Base-by-base conservation (phyloP, 2,329 filamentous ascomycete species). In the Colletotrichum noveboracense region DNA sequence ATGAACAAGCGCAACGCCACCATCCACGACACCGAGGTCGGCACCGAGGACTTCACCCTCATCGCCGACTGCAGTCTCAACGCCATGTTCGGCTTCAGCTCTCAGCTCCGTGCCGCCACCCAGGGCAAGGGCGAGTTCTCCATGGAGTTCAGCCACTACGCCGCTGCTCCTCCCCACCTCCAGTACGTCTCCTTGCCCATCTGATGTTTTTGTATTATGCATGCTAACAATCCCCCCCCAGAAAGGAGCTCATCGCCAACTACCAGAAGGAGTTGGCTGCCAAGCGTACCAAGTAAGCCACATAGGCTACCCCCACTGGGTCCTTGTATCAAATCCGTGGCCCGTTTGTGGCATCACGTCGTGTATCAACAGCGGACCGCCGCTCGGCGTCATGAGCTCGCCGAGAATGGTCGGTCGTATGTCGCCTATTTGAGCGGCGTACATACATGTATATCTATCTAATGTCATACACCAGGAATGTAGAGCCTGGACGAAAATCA, bases 131-230 rank as follows among this genome's bases (percentile, higher is more conserved):
- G 97, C 81, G 97, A 99, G 88, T 99, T 98, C 83, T 94, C 91
- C 81, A 98, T 99, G 97, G 97, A 99, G 87, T 99, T 99, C 82
- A 97, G 94, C 85, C 97, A 98, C 87, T 99, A 99, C 82, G 93
- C 94, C 68, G 90, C 95, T 67, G 95, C 97, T 75, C 94, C 96
- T 65, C 92, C 92, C 80, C 96, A 98, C 83, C 84, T 98, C 84
- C 97, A 99, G 94, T 94, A 93, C 83, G 93, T 91, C 60, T 70
- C 12, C 26, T 13, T 9, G 7, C 13, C 34, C 16, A 52, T 8
- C 8, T 21, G 24, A 28, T 38, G 62, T 24, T 30, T 36, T 43
- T 65, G 77, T 38, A 81, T 72, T 12, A 64, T 21, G 56, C 24
- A 77, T 75, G 58, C 83, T 84, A 76, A 84, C 79, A 55, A 28